These are phyloP conservation scores for Chytriomyces hyalinus DNA, from an alignment of 192 early-diverging fungal species.

Conservation along the genomic window DNA sequence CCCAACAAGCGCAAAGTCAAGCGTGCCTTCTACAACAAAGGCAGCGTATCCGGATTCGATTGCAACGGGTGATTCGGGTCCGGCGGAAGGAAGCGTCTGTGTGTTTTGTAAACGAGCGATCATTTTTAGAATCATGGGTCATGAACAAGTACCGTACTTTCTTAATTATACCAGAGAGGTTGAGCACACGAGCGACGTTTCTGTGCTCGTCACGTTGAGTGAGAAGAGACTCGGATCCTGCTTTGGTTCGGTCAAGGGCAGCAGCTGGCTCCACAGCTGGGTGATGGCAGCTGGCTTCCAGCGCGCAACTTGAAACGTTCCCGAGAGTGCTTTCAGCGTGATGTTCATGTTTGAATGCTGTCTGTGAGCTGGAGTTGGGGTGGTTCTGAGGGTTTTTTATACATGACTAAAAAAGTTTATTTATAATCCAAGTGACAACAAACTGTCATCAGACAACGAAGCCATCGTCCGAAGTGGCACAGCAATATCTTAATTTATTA, in stretches of 20 bases:
- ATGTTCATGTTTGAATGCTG: background rate
- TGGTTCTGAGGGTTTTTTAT: too few relatives aligned
- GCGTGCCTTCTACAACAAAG: slow-evolving; percentile 63
- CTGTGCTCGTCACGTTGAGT: slow-evolving; percentile 14
- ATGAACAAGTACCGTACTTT: background rate
- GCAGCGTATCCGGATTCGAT: slow-evolving; percentile 40
- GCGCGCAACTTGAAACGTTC: background rate
- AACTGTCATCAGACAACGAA: too few relatives aligned
- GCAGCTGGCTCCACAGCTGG: slow-evolving; percentile 24
- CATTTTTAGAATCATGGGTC: too few relatives aligned
- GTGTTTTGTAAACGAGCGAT: slow-evolving; percentile 5
- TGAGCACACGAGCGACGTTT: slow-evolving; percentile 15
- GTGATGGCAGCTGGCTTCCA: slow-evolving; percentile 28
- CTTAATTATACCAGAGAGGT: background rate
- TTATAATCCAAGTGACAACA: too few relatives aligned
- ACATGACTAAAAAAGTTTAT: too few relatives aligned
- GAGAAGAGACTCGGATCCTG: background rate
- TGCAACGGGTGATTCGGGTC: background rate
- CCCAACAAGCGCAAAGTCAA: slow-evolving; percentile 74
- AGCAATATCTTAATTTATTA: too few relatives aligned
- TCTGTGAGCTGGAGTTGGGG: too few relatives aligned
- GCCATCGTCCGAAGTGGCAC: too few relatives aligned
- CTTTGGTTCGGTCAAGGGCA: slow-evolving; percentile 27
- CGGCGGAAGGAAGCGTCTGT: background rate
- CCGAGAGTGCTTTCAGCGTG: background rate